Evolutionary conservation across 169 alveolate genomes (phyloP).

Genomic region (Babesia sp.): DNA sequence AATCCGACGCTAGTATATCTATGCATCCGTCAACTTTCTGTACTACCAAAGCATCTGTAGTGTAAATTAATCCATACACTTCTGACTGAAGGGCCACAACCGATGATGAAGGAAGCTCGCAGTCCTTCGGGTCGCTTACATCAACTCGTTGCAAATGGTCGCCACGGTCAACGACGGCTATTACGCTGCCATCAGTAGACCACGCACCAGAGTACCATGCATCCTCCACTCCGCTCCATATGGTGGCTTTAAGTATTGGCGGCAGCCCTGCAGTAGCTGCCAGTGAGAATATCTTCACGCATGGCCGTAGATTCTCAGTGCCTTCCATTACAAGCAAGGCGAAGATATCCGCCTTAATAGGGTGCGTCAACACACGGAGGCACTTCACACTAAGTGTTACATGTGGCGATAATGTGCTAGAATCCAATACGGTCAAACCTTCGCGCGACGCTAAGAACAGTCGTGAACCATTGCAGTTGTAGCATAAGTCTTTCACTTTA

Average conservation of each 20-base stretch:
- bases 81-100: slow-evolving; percentile 39
- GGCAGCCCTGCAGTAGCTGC: not conserved
- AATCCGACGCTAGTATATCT: slow-evolving; percentile 26
- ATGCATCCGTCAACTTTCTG: slow-evolving; percentile 64
- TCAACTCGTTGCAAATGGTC: slow-evolving; percentile 59
- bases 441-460: slow-evolving; percentile 61
- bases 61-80: slow-evolving; percentile 62
- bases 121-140: slow-evolving; percentile 3
- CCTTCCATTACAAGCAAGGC: slow-evolving; percentile 56
- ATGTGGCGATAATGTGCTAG: slow-evolving; percentile 18
- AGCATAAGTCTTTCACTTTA: slow-evolving; percentile 45
- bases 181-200: slow-evolving; percentile 58
- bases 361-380: slow-evolving; percentile 47
- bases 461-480: slow-evolving; percentile 55
- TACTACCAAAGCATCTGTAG: slow-evolving; percentile 37
- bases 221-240: slow-evolving; percentile 47
- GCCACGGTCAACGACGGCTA: slow-evolving; percentile 59
- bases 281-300: slow-evolving; percentile 31
- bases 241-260: slow-evolving; percentile 6
- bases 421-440: slow-evolving; percentile 20
- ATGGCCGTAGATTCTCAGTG: slow-evolving; percentile 23
- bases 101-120: slow-evolving; percentile 7
- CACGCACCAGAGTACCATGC: slow-evolving; percentile 65
- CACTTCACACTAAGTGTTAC: slow-evolving; percentile 28
- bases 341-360: slow-evolving; percentile 42